These are phyloP conservation scores for Melaleuca quinquenervia DNA, from an alignment of 345 rosid genomes.

Conservation along the genomic window DNA sequence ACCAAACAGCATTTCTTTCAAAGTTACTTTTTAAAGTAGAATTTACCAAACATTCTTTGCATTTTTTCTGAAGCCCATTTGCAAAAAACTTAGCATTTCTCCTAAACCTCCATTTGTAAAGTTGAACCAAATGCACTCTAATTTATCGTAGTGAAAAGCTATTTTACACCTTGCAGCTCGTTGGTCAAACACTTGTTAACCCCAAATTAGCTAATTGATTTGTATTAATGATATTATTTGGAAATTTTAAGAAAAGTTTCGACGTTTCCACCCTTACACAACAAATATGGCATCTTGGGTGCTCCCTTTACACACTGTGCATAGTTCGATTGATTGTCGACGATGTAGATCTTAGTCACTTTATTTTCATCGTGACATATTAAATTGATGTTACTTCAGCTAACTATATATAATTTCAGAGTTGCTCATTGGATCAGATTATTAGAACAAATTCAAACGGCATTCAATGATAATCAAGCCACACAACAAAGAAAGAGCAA, in stretches of 20 bases:
- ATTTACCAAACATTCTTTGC: too few species aligned
- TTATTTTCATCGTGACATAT: background rate
- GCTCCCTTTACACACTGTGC: background rate
- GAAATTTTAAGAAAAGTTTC: rapidly evolving
- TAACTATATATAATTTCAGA: background rate
- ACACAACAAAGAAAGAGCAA: background rate
- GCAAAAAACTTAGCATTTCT: too few species aligned
- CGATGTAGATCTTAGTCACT: background rate
- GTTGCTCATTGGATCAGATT: background rate
- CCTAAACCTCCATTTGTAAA: too few species aligned
- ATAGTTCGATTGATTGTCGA: background rate
- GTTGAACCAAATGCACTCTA: too few species aligned
- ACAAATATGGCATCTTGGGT: background rate
- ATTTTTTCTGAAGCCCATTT: too few species aligned
- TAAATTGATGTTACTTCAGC: background rate
- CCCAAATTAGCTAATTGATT: background rate
- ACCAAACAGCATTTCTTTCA: too few species aligned
- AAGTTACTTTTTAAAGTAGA: too few species aligned
- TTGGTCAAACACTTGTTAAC: background rate
- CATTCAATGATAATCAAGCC: background rate
- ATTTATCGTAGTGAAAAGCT: background rate
- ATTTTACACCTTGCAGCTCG: background rate
- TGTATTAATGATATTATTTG: background rate
- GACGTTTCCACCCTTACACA: background rate
- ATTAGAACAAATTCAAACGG: background rate